phyloP scores from a whole-genome alignment of 2,329 filamentous ascomycete genomes.

The Daldinia sp. region DNA sequence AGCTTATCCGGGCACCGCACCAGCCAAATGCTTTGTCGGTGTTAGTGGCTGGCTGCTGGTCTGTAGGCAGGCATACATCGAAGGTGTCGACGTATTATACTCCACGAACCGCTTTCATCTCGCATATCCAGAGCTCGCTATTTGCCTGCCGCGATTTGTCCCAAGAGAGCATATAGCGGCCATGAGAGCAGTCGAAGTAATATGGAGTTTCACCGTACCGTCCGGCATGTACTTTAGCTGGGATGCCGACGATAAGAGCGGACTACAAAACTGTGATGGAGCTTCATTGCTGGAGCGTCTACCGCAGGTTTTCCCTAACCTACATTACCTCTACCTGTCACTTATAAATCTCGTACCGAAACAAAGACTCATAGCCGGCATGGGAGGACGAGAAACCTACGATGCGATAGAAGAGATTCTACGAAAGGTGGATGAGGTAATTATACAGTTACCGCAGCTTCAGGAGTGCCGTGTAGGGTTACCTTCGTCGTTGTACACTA shows the following conservation, averaged over 20 bases:
- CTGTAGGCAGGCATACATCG: slow-evolving; percentile 11
- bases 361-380: no score
- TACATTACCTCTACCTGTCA: slow-evolving; percentile 2
- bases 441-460: not conserved
- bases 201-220: not conserved
- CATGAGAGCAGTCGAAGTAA: not conserved
- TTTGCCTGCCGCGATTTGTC: not conserved
- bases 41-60: slow-evolving; percentile 5
- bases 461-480: slow-evolving; percentile 17
- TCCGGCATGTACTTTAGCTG: not conserved
- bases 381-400: slow-evolving; percentile 5
- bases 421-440: slow-evolving; percentile 9
- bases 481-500: slow-evolving; percentile 8
- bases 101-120: slow-evolving; percentile 6
- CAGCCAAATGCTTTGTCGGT: slow-evolving; percentile 8
- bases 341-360: not conserved
- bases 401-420: slow-evolving; percentile 12
- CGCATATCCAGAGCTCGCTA: not conserved
- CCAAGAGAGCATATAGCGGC: not conserved
- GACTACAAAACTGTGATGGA: not conserved
- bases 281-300: not conserved
- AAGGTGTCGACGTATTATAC: slow-evolving; percentile 8
- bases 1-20: not conserved
- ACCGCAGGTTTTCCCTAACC: slow-evolving; percentile 1
- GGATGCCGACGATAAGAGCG: not conserved